Percentiles rank a stretch among this genome's conserved stretches.
phyloP scores from a whole-genome alignment of 139 green algal genomes.

The Picochlorum sp. region DNA sequence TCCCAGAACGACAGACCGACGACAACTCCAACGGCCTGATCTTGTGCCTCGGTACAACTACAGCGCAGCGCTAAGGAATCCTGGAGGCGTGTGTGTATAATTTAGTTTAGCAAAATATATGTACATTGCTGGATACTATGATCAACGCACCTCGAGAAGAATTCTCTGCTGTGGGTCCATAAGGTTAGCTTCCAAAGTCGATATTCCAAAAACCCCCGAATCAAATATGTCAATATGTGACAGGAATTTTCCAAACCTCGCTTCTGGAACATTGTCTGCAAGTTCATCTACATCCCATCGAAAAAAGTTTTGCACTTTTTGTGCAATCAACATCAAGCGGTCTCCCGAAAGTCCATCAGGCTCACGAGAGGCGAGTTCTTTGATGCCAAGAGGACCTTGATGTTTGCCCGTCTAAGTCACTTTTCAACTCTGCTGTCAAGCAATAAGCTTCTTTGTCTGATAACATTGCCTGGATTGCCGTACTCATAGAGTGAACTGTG shows the following conservation, averaged over 20 bases:
- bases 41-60: not conserved
- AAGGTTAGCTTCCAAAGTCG: constrained; percentile 40
- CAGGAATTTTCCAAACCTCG: constrained; percentile 48
- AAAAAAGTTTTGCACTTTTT: constrained; percentile 20
- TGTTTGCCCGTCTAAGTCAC: not conserved
- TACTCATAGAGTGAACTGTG: not conserved
- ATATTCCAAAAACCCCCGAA: constrained; percentile 47
- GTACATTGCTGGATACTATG: no score
- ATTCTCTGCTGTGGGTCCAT: constrained; percentile 77
- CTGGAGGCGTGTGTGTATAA: not conserved
- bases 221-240: constrained; percentile 57
- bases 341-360: not conserved
- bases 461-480: not conserved
- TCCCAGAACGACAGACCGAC: constrained; percentile 34
- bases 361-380: not conserved
- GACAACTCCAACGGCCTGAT: not conserved
- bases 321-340: constrained; percentile 5
- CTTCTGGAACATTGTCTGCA: not conserved
- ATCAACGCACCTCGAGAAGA: constrained; percentile 40
- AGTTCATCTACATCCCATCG: constrained; percentile 49
- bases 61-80: constrained; percentile 6
- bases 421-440: not conserved
- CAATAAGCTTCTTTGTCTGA: not conserved
- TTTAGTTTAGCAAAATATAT: no score
- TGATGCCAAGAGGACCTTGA: not conserved